phyloP scores from a whole-genome alignment of 2,329 filamentous ascomycete genomes.

The Neonectria punicea region DNA sequence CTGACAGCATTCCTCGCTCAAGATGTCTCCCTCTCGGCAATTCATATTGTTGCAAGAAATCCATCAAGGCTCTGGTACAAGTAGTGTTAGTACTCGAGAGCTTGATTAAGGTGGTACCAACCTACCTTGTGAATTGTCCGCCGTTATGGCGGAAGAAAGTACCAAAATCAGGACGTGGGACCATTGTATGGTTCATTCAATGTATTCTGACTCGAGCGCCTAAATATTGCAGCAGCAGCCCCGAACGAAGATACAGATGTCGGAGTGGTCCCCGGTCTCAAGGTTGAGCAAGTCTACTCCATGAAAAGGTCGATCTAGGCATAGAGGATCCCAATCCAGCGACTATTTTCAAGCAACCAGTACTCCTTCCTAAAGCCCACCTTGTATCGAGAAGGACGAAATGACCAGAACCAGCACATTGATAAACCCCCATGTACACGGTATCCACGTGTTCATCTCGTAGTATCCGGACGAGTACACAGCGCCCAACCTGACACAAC shows the following conservation, averaged over 20 bases:
- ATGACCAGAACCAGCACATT: slow-evolving; percentile 85
- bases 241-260: not conserved
- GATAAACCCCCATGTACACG: slow-evolving; percentile 86
- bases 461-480: slow-evolving; percentile 87
- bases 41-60: not conserved
- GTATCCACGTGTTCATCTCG: slow-evolving; percentile 94
- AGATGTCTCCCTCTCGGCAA: not conserved
- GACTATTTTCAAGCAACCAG: not conserved
- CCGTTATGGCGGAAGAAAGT: not conserved
- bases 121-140: not conserved
- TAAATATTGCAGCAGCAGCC: not conserved
- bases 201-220: not conserved
- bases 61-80: not conserved
- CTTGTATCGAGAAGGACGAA: slow-evolving; percentile 93
- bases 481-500: slow-evolving; percentile 71
- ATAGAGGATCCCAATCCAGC: not conserved
- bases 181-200: not conserved
- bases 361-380: slow-evolving; percentile 71
- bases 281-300: not conserved
- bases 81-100: not conserved
- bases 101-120: not conserved
- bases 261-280: not conserved
- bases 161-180: not conserved
- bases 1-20: not conserved
- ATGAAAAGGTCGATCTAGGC: not conserved